Evolutionary conservation across 306 rosid genomes (phyloP).

Genomic region (Arachis hypogaea): DNA sequence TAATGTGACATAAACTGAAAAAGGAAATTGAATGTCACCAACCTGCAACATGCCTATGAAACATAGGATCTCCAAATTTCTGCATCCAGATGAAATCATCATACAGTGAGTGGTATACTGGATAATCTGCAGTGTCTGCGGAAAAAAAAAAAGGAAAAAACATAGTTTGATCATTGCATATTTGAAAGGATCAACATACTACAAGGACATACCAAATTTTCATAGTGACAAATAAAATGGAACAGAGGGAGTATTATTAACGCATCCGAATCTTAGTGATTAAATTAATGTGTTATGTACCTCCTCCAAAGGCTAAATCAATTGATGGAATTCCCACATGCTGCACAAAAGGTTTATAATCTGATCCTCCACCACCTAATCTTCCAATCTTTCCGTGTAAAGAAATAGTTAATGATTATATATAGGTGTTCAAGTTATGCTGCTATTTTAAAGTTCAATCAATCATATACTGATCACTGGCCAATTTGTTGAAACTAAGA

Average conservation of each 20-base stretch:
- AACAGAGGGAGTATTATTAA: neutral
- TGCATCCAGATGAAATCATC: constrained; percentile 80
- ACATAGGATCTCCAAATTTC: constrained; percentile 76
- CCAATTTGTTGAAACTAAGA: constrained; percentile 10
- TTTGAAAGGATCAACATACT: no score
- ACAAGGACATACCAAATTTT: no score
- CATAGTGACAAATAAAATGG: no score
- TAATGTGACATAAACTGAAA: neutral
- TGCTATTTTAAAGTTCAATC: constrained; percentile 17
- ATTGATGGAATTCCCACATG: constrained; percentile 78
- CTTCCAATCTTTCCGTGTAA: constrained; percentile 54
- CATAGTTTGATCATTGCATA: neutral
- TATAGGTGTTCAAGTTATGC: constrained; percentile 15
- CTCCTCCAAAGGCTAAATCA: constrained; percentile 55
- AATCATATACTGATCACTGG: neutral
- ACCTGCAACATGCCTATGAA: constrained; percentile 87
- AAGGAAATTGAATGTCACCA: constrained; percentile 14
- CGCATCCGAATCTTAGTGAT: constrained; percentile 8
- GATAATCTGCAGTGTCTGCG: constrained; percentile 50
- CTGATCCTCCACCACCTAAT: constrained; percentile 73
- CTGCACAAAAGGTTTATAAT: constrained; percentile 69
- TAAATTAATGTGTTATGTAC: constrained; percentile 38
- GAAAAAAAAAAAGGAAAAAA: neutral
- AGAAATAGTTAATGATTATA: constrained; percentile 23
- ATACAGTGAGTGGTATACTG: constrained; percentile 74